Evolutionary conservation across 495 filamentous ascomycete species (phyloP), one percentile per base, ranked within the genome.

Genomic region (Hypomontagnella monticulosa): DNA sequence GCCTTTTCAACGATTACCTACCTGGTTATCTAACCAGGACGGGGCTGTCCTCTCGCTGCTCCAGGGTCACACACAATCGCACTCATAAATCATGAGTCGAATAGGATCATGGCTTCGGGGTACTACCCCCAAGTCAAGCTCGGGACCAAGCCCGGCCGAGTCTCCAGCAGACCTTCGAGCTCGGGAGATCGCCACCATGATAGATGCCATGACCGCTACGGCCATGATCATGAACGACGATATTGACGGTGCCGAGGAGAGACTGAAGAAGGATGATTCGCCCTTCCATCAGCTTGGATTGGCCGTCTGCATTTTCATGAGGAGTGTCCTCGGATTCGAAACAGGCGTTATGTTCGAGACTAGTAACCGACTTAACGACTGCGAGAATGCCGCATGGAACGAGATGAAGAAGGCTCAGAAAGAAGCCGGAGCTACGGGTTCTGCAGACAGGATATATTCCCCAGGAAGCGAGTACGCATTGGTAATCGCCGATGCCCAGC

Each of bases 321-420:
- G 86, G 64, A 93, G 93, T 38, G 90, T 93, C 10, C 78, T 99
- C 8, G 94, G 96, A 4, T 96, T 97, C 71, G 95, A 99, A 76
- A 91, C 93, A 66, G 92, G 95, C n/a, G 81, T 96, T 55, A 96
- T 99, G 91, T 86, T 86, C 61, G 88, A 96, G 80, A 92, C 95
- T 12, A 85, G 87, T 14, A 86, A 87, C 47, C 81, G 85, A 49
- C 83, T 99, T 15, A 83, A 80, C 30, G 90, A 90, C 37, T 91
- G 92, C n/a, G 94, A 97, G 76, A 87, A 79, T 23, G 80, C 83
- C 38, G 89, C 92, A n/a, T 88, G 86, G 73, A 86, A 86, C 53
- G 91, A 96, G 58, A 89, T 92, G 73, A 88, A 89, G 59, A 87
- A 86, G 75, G 89, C 90, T 2, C 84, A 92, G 62, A 85, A 79